Conservation (phyloP, 768 basidiomycete genomes). For the Candolleomyces eurysporus region DNA sequence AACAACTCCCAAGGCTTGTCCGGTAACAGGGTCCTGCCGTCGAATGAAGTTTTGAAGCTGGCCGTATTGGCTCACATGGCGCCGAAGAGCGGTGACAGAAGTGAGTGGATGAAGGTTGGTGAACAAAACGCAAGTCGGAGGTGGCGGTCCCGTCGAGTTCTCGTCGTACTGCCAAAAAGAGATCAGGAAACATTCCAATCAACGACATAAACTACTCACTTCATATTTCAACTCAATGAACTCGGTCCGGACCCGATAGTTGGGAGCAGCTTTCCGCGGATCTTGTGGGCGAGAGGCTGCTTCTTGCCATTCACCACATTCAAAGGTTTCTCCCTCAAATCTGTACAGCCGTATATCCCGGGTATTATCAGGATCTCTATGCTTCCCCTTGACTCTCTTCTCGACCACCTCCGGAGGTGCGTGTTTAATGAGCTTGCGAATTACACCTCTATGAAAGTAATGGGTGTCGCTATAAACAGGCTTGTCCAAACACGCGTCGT, state of each 20-base stretch:
- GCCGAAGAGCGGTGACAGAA: constrained; percentile 59
- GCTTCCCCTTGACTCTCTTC: constrained; percentile 55
- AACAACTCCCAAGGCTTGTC: constrained; percentile 79
- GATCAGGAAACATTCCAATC: neutral
- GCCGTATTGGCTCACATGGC: constrained; percentile 65
- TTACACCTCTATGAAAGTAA: constrained; percentile 34
- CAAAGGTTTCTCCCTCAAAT: constrained; percentile 56
- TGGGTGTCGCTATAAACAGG: constrained; percentile 13
- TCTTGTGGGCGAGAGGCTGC: constrained; percentile 43
- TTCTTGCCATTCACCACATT: constrained; percentile 28
- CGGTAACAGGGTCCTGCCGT: constrained; percentile 76
- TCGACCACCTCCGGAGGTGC: constrained; percentile 25
- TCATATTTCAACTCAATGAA: constrained; percentile 54
- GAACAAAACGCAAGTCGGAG: constrained; percentile 71
- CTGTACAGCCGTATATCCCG: constrained; percentile 53
- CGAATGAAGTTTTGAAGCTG: constrained; percentile 53
- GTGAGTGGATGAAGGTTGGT: constrained; percentile 71
- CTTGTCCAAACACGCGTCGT: constrained; percentile 60
- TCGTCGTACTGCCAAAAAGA: constrained; percentile 60
- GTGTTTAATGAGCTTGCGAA: constrained; percentile 38
- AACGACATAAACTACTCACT: constrained; percentile 37
- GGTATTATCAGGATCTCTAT: no score
- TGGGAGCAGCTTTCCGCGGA: constrained; percentile 46
- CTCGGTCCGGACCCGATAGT: constrained; percentile 24
- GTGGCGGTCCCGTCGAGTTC: constrained; percentile 69